Base-by-base conservation (phyloP, 495 filamentous ascomycete genomes). In the Jackrogersella minutella region DNA sequence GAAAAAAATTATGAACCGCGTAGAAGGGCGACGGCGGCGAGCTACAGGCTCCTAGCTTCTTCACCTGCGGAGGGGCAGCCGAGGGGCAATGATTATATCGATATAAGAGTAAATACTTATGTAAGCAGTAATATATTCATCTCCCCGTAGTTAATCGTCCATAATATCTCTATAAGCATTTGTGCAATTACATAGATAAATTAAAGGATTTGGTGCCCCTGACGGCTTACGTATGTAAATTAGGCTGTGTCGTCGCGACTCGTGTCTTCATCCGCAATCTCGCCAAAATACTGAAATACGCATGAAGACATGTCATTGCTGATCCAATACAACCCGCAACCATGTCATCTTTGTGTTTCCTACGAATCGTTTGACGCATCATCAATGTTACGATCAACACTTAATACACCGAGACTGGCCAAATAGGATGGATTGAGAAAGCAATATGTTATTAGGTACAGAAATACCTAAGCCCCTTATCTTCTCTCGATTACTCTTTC, bases 381-480 rank as follows among this genome's bases (percentile, higher is more conserved):
- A 37, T 17, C 36, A 4, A 40, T 17, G 9, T 40, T 17, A 17
- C 36, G 3, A 17, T 40, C n/a, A 17, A 14, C 36, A 40, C 3
- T 36, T 36, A 36, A 9, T 3, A 5, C 7, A 52, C 54, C 37
- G 22, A 50, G 36, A 14, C 24, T 44, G 28, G 26, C 13, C 26
- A 54, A 44, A 22, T 40, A 19, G 33, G 22, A 43, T 26, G 41
- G 19, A 24, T 40, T 52, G n/a, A 43, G 63, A 11, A 61, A 47
- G 30, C 10, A 54, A 49, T 49, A 41, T 62, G 47, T 39, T 36
- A 51, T 58, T 50, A 61, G 9, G 17, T 52, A 24, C 33, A 47
- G 13, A 49, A 66, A 37, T 62, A 64, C 26, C 40, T 64, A 58
- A 36, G 52, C 39, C 28, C 33, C 8, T 3, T 22, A 13, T 44